phyloP scores from a whole-genome alignment of 1,139 yeast genomes.

The Scheffersomyces cryptocercus region DNA sequence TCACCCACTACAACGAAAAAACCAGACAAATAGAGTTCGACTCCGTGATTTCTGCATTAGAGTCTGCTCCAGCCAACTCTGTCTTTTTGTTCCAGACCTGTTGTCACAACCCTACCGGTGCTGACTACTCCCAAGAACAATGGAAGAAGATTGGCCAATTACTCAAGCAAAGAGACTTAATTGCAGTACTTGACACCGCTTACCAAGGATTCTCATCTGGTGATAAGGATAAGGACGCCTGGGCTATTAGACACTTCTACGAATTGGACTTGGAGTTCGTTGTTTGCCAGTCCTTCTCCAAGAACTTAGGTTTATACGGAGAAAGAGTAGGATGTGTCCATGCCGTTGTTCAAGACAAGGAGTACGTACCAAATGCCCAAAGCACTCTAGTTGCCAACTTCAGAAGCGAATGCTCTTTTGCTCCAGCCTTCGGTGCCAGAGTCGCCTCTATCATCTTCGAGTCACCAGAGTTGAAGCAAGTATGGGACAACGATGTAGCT shows the following conservation, averaged over 20 bases:
- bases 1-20: conserved; percentile 33
- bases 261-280: conserved; percentile 16
- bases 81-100: conserved; percentile 68
- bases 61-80: conserved; percentile 30
- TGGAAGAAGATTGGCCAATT: conserved; percentile 61
- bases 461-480: conserved; percentile 22
- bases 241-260: conserved; percentile 19
- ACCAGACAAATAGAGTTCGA: conserved; percentile 33
- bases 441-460: conserved; percentile 32
- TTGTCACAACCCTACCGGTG: conserved; percentile 98
- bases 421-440: conserved; percentile 49
- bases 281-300: conserved; percentile 47
- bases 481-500: conserved; percentile 39
- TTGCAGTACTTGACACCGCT: conserved; percentile 92
- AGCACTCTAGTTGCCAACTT: conserved; percentile 30
- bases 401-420: conserved; percentile 44
- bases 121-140: conserved; percentile 85
- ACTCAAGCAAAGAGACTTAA: conserved; percentile 48
- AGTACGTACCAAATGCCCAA: conserved; percentile 20
- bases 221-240: conserved; percentile 21
- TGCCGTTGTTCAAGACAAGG: conserved; percentile 30
- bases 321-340: conserved; percentile 48
- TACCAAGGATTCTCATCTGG: conserved; percentile 69
- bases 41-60: conserved; percentile 25
- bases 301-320: conserved; percentile 48